Evolutionary conservation across 257 asterid species (phyloP).

Genomic region (Solanum etuberosum): DNA sequence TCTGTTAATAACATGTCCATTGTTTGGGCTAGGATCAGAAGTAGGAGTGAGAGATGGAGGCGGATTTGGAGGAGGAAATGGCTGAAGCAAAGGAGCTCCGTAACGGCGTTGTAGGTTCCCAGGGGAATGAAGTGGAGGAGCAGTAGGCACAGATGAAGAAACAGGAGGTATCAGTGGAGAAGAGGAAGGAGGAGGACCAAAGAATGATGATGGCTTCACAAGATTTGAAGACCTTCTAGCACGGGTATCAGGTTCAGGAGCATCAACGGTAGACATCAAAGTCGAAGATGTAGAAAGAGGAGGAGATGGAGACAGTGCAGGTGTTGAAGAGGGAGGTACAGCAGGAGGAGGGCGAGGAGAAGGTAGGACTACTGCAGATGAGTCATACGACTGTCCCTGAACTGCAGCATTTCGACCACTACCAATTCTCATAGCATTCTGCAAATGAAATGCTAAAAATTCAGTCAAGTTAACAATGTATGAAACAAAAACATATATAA

Average conservation of each 20-base stretch:
- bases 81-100: conserved; percentile 91
- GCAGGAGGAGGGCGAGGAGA: conserved; percentile 37
- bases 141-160: conserved; percentile 65
- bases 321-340: conserved; percentile 28
- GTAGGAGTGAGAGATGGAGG: conserved; percentile 87
- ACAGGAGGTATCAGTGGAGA: conserved; percentile 52
- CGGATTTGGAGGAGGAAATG: conserved; percentile 95
- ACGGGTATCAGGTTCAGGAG: conserved; percentile 26
- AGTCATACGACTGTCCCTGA: conserved; percentile 38
- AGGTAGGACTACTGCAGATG: conserved; percentile 24
- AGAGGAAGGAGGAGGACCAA: conserved; percentile 55
- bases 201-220: conserved; percentile 81
- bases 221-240: conserved; percentile 47
- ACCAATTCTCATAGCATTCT: conserved; percentile 55
- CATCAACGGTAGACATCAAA: conserved; percentile 47
- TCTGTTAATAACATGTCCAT: conserved; percentile 43
- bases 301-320: conserved; percentile 35
- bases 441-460: conserved; percentile 10
- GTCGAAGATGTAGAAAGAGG: conserved; percentile 38
- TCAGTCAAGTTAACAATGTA: neutral
- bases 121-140: conserved; percentile 64
- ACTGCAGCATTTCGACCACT: conserved; percentile 36
- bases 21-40: conserved; percentile 36
- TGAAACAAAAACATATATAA: neutral
- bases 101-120: conserved; percentile 52